A percentile compares a stretch with the other conserved stretches of the same genome.
Conservation (phyloP, 169 alveolate species). For the Theileria orientalis region DNA sequence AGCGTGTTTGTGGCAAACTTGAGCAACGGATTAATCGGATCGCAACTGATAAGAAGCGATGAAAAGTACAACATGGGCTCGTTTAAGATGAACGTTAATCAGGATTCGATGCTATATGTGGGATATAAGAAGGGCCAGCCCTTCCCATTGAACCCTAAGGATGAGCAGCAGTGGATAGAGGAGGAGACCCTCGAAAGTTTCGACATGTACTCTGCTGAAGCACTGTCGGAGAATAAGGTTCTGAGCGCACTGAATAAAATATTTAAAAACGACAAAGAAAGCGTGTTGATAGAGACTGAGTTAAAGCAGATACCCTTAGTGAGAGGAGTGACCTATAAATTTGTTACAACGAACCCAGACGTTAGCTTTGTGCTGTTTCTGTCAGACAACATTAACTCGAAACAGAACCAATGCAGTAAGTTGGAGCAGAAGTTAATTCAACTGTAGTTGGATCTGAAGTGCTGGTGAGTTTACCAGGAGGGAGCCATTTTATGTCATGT, state of each 20-base stretch:
- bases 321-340: constrained; percentile 32
- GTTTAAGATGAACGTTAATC: constrained; percentile 62
- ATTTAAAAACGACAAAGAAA: constrained; percentile 6
- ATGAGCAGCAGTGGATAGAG: constrained; percentile 59
- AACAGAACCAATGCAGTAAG: constrained; percentile 39
- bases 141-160: constrained; percentile 52
- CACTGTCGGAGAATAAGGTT: constrained; percentile 3
- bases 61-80: constrained; percentile 34
- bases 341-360: constrained; percentile 32
- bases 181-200: constrained; percentile 37
- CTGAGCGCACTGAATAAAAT: constrained; percentile 25
- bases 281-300: neutral
- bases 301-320: constrained; percentile 23
- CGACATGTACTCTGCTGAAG: constrained; percentile 7
- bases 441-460: constrained; percentile 39
- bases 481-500: constrained; percentile 37
- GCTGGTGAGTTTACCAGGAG: constrained; percentile 47
- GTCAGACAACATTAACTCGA: constrained; percentile 9
- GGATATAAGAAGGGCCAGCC: constrained; percentile 51
- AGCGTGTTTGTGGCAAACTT: constrained; percentile 61
- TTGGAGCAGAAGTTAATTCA: neutral
- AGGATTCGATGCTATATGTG: constrained; percentile 66
- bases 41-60: constrained; percentile 62
- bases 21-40: constrained; percentile 63
- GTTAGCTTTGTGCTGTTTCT: constrained; percentile 43